These are phyloP conservation scores for Berberis thunbergii DNA, from an alignment of 164 flowering plant genomes.

Conservation along the genomic window DNA sequence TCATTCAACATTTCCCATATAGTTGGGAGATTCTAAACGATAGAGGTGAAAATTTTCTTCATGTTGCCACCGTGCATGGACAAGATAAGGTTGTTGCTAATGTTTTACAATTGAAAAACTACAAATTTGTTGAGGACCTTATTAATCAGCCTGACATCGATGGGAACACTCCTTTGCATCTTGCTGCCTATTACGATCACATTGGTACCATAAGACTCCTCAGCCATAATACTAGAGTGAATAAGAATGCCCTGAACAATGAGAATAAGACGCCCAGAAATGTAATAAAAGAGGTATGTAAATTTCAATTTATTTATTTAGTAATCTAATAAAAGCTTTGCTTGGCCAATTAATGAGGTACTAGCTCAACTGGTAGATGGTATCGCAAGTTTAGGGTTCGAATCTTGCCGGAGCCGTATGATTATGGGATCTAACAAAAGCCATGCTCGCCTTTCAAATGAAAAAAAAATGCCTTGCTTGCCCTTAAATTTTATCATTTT, in stretches of 20 bases:
- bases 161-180: slow-evolving; percentile 1
- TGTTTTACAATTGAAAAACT: not conserved
- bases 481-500: too few species aligned
- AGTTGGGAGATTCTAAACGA: not conserved
- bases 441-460: too few species aligned
- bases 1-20: not conserved
- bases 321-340: not conserved
- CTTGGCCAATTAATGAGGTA: too few species aligned
- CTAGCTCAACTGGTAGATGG: too few species aligned
- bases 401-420: too few species aligned
- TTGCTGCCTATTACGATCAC: not conserved
- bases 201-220: not conserved
- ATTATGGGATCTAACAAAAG: too few species aligned
- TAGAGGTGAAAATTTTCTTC: not conserved
- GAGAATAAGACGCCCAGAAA: not conserved
- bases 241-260: not conserved
- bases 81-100: not conserved
- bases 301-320: not conserved
- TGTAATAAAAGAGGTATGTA: not conserved
- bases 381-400: too few species aligned
- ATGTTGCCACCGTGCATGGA: not conserved
- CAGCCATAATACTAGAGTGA: not conserved
- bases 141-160: not conserved
- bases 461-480: too few species aligned
- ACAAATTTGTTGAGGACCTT: not conserved